These are phyloP conservation scores for Candida stauntonica DNA, from an alignment of 805 yeast genomes.

Conservation along the genomic window DNA sequence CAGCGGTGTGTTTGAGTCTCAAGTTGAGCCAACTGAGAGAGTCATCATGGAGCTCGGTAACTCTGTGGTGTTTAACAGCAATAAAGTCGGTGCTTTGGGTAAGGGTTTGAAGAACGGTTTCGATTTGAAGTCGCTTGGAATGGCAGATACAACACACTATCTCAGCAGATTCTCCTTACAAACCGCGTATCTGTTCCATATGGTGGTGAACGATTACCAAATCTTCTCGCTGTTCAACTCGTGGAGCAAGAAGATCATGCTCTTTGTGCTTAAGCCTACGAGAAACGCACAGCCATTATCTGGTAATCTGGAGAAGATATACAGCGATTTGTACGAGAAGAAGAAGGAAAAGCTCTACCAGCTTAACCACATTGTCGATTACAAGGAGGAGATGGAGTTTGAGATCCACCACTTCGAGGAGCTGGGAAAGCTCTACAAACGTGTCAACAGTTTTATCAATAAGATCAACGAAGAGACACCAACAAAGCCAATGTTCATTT, in stretches of 20 bases:
- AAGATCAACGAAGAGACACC: slow-evolving; percentile 63
- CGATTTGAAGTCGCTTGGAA: slow-evolving; percentile 49
- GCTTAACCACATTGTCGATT: slow-evolving; percentile 44
- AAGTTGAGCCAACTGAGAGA: slow-evolving; percentile 62
- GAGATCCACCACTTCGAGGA: slow-evolving; percentile 53
- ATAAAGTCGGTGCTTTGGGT: slow-evolving; percentile 78
- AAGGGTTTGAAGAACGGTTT: slow-evolving; percentile 85
- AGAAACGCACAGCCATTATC: slow-evolving; percentile 62
- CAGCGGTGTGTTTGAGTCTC: slow-evolving; percentile 71
- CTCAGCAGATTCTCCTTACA: slow-evolving; percentile 52
- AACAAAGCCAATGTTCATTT: slow-evolving; percentile 54
- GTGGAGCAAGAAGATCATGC: slow-evolving; percentile 46
- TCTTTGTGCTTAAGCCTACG: slow-evolving; percentile 67
- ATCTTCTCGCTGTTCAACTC: slow-evolving; percentile 64
- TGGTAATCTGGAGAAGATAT: slow-evolving; percentile 47
- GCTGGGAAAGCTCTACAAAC: slow-evolving; percentile 49
- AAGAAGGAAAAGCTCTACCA: slow-evolving; percentile 43
- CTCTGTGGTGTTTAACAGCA: slow-evolving; percentile 62
- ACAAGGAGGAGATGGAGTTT: slow-evolving; percentile 49
- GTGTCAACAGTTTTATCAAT: slow-evolving; percentile 48
- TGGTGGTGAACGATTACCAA: slow-evolving; percentile 70
- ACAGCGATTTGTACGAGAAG: slow-evolving; percentile 45
- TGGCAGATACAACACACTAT: slow-evolving; percentile 47
- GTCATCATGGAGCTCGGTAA: slow-evolving; percentile 78
- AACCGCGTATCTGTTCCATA: slow-evolving; percentile 61